A percentile compares a stretch with the other conserved stretches of the same genome.
Conservation (phyloP, 2,329 filamentous ascomycete species). For the Nemania bipapillata region DNA sequence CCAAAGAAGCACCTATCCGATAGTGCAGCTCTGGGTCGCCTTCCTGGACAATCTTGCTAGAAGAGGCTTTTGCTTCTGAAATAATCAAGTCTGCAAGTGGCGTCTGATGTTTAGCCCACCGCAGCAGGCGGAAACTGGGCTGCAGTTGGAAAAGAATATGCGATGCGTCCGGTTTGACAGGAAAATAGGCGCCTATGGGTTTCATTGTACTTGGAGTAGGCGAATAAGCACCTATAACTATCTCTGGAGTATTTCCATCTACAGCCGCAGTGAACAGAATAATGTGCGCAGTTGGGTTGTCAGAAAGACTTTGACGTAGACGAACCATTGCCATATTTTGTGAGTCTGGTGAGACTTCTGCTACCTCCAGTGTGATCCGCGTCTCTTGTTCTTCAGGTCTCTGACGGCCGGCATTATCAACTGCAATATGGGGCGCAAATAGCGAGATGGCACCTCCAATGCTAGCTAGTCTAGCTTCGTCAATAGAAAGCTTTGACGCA, state of each 20-base stretch:
- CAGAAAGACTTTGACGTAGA: background rate
- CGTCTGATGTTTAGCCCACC: background rate
- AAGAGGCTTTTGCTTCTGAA: background rate
- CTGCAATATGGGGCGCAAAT: slow-evolving; percentile 11
- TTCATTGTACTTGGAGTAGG: background rate
- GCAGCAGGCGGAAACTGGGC: slow-evolving; percentile 1
- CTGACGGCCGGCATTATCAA: background rate
- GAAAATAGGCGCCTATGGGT: background rate
- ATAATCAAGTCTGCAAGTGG: background rate
- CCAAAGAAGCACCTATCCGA: slow-evolving; percentile 4
- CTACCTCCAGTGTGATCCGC: background rate
- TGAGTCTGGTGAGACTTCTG: background rate
- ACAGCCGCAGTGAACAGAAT: background rate
- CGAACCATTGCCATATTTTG: background rate
- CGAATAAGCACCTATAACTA: slow-evolving; percentile 7
- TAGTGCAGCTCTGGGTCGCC: background rate
- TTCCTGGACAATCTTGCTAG: background rate
- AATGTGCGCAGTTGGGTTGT: background rate
- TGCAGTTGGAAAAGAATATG: slow-evolving; percentile 26
- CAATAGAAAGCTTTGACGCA: background rate
- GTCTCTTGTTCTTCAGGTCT: slow-evolving; percentile 1
- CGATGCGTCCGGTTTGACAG: background rate
- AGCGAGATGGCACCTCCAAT: slow-evolving; percentile 7
- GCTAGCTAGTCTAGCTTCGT: background rate
- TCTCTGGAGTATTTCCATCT: background rate